Percentiles rank a stretch among this genome's conserved stretches.
Conservation (phyloP, 192 early-diverging fungal genomes). For the Bifiguratus adelaidae region DNA sequence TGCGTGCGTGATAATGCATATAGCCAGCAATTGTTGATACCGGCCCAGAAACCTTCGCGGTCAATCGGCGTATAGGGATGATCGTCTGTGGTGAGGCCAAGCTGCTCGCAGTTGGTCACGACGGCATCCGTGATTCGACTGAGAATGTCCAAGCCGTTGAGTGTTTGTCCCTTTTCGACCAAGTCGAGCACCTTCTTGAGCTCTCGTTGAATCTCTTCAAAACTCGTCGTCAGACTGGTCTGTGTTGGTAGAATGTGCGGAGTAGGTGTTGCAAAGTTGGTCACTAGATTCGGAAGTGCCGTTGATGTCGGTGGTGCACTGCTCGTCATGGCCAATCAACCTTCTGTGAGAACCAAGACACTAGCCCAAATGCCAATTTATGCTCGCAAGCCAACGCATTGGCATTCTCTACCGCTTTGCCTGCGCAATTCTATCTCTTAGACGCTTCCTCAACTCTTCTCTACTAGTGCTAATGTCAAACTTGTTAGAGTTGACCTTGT, state of each 20-base stretch:
- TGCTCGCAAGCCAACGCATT: too few relatives aligned
- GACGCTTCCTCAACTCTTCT: neutral
- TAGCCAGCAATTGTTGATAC: slow-evolving; percentile 68
- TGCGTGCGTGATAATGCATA: slow-evolving; percentile 50
- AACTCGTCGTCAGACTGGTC: slow-evolving; percentile 5
- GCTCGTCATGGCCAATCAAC: too few relatives aligned
- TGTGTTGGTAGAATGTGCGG: too few relatives aligned
- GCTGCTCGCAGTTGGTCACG: slow-evolving; percentile 53
- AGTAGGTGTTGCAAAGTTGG: too few relatives aligned
- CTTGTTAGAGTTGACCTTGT: neutral
- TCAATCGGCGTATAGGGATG: slow-evolving; percentile 45
- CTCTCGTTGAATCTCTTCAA: slow-evolving; percentile 46
- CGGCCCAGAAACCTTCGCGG: slow-evolving; percentile 59
- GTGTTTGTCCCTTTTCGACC: slow-evolving; percentile 44
- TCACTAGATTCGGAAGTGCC: too few relatives aligned
- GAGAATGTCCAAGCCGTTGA: slow-evolving; percentile 60
- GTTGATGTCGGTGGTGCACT: too few relatives aligned
- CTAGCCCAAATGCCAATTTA: too few relatives aligned
- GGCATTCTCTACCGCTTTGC: too few relatives aligned
- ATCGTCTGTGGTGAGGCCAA: slow-evolving; percentile 52
- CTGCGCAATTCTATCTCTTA: neutral
- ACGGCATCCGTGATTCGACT: slow-evolving; percentile 52
- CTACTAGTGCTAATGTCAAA: neutral
- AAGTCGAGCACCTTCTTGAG: slow-evolving; percentile 54
- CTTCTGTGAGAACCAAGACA: too few relatives aligned